These are phyloP conservation scores for Colletotrichum sp. DNA, from an alignment of 2,329 filamentous ascomycete genomes.

Conservation along the genomic window DNA sequence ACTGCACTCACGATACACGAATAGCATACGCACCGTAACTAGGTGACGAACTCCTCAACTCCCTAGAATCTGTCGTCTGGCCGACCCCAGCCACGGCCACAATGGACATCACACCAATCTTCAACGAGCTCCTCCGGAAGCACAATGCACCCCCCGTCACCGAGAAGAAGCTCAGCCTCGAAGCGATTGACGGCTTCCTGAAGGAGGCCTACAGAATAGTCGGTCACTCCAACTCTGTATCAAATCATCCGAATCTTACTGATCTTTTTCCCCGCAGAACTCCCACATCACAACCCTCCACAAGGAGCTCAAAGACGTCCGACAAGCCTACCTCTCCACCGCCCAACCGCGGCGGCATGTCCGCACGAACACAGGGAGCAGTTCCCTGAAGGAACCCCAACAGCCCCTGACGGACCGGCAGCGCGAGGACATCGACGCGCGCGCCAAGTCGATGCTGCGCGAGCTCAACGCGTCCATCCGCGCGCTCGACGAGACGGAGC, in stretches of 20 bases:
- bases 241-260: too few species aligned
- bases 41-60: neutral
- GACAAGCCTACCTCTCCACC: constrained; percentile 89
- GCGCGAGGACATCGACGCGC: constrained; percentile 84
- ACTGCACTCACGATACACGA: neutral
- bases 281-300: constrained; percentile 83
- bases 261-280: constrained; percentile 60
- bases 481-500: constrained; percentile 80
- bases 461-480: constrained; percentile 84
- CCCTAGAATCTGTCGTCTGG: neutral
- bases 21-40: neutral
- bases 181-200: constrained; percentile 81
- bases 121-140: constrained; percentile 71
- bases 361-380: constrained; percentile 35
- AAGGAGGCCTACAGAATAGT: constrained; percentile 96
- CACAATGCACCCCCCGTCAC: constrained; percentile 58
- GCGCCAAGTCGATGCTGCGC: constrained; percentile 84
- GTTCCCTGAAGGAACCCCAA: constrained; percentile 32
- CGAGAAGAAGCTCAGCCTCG: constrained; percentile 43
- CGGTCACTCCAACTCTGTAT: constrained; percentile 30
- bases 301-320: constrained; percentile 79
- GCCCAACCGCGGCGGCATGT: constrained; percentile 66
- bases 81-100: constrained; percentile 33
- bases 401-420: constrained; percentile 77
- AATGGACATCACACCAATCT: constrained; percentile 69